Base-by-base conservation (phyloP, 1,284 basidiomycete genomes). In the Trichosporon sp. region DNA sequence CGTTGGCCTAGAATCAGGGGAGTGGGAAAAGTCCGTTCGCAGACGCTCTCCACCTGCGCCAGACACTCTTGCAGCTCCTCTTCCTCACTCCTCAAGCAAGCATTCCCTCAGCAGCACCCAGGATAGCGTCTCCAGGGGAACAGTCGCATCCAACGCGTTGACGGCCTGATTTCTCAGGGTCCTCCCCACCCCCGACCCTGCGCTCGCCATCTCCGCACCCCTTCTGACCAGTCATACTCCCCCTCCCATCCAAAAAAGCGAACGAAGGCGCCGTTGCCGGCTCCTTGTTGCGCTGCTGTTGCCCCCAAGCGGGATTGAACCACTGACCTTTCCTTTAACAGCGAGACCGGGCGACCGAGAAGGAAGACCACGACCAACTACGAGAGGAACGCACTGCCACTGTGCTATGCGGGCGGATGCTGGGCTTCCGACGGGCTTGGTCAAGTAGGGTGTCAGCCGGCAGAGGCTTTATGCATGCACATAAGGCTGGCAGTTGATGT, bases 331-430 rank as follows among this genome's bases (percentile, higher is more conserved):
- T 61, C 56, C 56, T 35, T 59, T 5, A 16, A 16, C 2, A 26
- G 26, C 26, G 31, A 26, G 26, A 16, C 26, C 12, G 2, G 2
- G 31, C 5, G 14, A 2, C 16, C 14, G 19, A 21, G 8, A 8
- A 56, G 19, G 35, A 37, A 10, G 10, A 31, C 2, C 26, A 31
- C 10, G 54, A n/a, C 8, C 31, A 5, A 31, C 19, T 61, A 61
- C 56, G 56, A 61, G 31, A 61, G 56, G 56, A 61, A 61, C 56
- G 56, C 56, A 61, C 56, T 61, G 56, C 56, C 56, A 61, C 56
- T 61, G 56, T 61, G 56, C 56, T 61, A 61, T 61, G 32, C 56
- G 32, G 56, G 56, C 56, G n/a, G 51, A 54, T 54, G 51, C n/a
- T 51, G 8, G 48, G 4, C n/a, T 16, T 51, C n/a, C n/a, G n/a